Base-by-base conservation (phyloP, 2,329 filamentous ascomycete genomes). In the Fusarium cyanostomum region DNA sequence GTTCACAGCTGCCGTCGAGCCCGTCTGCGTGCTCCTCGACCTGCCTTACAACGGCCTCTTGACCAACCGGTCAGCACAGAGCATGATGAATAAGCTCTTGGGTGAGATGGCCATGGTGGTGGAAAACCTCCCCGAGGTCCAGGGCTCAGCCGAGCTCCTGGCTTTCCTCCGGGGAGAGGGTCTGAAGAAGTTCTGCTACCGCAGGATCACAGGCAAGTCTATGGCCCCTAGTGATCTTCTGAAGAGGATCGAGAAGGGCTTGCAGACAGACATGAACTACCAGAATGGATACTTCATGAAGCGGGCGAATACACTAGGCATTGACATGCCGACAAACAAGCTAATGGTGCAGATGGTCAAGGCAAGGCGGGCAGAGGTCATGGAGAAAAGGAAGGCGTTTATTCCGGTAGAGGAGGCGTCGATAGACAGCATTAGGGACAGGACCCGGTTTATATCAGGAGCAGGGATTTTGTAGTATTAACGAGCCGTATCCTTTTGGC, bases 231-330 rank as follows among this genome's bases (percentile, higher is more conserved):
- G 87, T 69, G 84, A 81, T 16, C 92, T 96, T 87, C 79, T 91
- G 7, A 82, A 84, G 50, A 86, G 89, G 69, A 80, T 94, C 11
- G 78, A 85, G 10, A 74, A 77, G 1, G 89, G 91, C 2, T 78
- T 79, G 59, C 77, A 81, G 56, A 92, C 92, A 0, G 92, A 97
- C 70, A 85, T 97, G 35, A 86, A 94, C 41, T 96, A 89, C 71
- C 85, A 94, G 67, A 97, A 96, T 73, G 94, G 94, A 1, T 99
- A 94, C 78, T 90, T 99, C 58, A 82, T 96, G 28, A 83, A 81
- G 46, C 84, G 89, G 35, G 95, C 91, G 1, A 83, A 86, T 68
- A 85, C 91, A 72, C 70, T 94, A 59, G 91, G 92, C 2, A 80
- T 97, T n/a, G 80, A 85, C 46, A 88, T 88, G 69, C 85, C 87